These are phyloP conservation scores for Leccinum griseonigrum DNA, from an alignment of 1,284 basidiomycete genomes.

Conservation along the genomic window DNA sequence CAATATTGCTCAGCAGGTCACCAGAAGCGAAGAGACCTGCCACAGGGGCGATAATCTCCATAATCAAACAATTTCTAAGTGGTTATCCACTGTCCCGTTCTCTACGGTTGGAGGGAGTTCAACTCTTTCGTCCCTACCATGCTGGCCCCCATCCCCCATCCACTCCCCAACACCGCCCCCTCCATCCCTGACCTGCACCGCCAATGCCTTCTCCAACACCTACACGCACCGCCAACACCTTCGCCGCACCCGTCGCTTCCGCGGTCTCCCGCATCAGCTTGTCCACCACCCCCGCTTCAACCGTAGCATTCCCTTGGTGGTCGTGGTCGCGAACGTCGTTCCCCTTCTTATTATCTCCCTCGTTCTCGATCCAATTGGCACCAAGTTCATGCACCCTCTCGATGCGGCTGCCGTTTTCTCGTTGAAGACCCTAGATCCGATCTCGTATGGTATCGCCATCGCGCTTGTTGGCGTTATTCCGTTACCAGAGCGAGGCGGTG, in stretches of 20 bases:
- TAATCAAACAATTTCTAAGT: not conserved
- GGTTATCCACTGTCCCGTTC: not conserved
- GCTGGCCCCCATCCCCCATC: not conserved
- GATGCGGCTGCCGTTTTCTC: not conserved
- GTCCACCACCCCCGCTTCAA: conserved; percentile 13
- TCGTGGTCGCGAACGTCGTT: not conserved
- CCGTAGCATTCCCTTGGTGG: not conserved
- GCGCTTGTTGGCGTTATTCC: not conserved
- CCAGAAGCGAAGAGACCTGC: not conserved
- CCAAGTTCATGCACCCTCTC: not conserved
- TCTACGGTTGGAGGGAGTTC: not conserved
- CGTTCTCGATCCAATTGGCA: not conserved
- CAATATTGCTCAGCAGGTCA: not conserved
- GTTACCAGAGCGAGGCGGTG: not conserved
- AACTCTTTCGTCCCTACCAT: not conserved
- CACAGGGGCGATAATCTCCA: not conserved
- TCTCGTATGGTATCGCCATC: not conserved
- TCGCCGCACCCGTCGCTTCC: conserved; percentile 14
- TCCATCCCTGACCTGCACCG: not conserved
- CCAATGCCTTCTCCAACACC: conserved; percentile 21
- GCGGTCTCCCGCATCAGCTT: conserved; percentile 17
- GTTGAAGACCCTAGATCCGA: not conserved
- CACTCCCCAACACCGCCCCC: not conserved
- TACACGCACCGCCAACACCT: conserved; percentile 24
- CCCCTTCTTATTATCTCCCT: not conserved